phyloP scores from a whole-genome alignment of 2,329 filamentous ascomycete genomes.

The Aspergillus uvarum region DNA sequence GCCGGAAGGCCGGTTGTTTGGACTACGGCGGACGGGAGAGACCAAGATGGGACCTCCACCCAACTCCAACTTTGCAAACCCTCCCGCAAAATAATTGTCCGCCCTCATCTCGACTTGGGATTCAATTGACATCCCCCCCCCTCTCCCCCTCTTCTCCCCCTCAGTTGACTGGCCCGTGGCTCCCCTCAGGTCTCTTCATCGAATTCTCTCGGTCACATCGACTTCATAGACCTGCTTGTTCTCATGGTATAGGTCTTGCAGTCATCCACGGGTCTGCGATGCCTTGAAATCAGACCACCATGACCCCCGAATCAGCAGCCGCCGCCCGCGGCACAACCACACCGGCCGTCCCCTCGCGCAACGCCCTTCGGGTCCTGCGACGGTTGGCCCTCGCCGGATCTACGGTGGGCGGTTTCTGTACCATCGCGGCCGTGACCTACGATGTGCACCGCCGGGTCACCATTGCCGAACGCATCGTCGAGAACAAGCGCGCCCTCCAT shows the following conservation, averaged over 20 bases:
- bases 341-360: slow-evolving; percentile 44
- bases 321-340: slow-evolving; percentile 21
- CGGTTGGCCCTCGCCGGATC: slow-evolving; percentile 36
- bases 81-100: slow-evolving; percentile 15
- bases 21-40: slow-evolving; percentile 15
- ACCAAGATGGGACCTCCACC: slow-evolving; percentile 2
- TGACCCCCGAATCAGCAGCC: slow-evolving; percentile 33
- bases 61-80: background rate
- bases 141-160: background rate
- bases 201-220: background rate
- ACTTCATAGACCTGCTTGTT: background rate
- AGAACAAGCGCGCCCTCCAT: slow-evolving; percentile 45
- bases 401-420: slow-evolving; percentile 42
- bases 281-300: slow-evolving; percentile 23
- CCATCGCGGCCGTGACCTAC: slow-evolving; percentile 43
- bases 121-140: slow-evolving; percentile 6
- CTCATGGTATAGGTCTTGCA: slow-evolving; percentile 18
- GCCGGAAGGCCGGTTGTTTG: background rate
- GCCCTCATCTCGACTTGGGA: background rate
- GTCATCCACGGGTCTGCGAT: slow-evolving; percentile 19
- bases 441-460: slow-evolving; percentile 43
- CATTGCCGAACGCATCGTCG: slow-evolving; percentile 44
- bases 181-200: background rate
- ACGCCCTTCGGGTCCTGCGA: slow-evolving; percentile 44
- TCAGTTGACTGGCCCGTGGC: slow-evolving; percentile 4